phyloP scores from a whole-genome alignment of 371 early-diverging fungal species.

The Blastocladiella emersonii region DNA sequence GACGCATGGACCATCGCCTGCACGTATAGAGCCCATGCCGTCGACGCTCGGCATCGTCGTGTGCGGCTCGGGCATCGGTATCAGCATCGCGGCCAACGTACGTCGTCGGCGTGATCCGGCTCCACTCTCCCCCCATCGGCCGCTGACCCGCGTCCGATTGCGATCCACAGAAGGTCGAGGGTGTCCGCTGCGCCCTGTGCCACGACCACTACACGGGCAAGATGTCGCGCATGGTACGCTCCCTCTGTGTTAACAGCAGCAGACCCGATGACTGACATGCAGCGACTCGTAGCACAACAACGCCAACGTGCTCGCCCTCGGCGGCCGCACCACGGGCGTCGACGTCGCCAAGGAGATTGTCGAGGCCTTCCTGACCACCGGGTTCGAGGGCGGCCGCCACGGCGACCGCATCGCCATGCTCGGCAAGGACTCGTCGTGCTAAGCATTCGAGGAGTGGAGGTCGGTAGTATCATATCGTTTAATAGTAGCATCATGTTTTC shows the following conservation, averaged over 20 bases:
- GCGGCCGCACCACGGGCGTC: constrained; percentile 6
- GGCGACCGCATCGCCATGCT: constrained; percentile 2
- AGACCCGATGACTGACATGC: neutral
- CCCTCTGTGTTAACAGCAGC: neutral
- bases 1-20: neutral
- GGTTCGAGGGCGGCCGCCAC: constrained; percentile 7
- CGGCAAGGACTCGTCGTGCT: neutral
- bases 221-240: constrained; percentile 9
- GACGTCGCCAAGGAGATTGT: constrained; percentile 10
- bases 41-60: constrained; percentile 8
- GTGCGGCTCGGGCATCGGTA: constrained; percentile 10
- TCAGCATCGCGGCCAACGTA: constrained; percentile 8
- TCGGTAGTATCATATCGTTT: too few relatives aligned
- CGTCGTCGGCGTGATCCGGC: neutral
- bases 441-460: neutral
- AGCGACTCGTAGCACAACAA: constrained; percentile 6
- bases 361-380: constrained; percentile 7
- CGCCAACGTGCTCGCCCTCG: constrained; percentile 9
- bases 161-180: constrained; percentile 5
- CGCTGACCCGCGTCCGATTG: neutral
- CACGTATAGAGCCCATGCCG: neutral
- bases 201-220: constrained; percentile 10
- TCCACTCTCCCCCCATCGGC: neutral
- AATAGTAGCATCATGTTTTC: too few relatives aligned
- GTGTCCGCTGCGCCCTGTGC: constrained; percentile 8